Conservation (phyloP, 306 rosid genomes). For the Sesbania bispinosa region DNA sequence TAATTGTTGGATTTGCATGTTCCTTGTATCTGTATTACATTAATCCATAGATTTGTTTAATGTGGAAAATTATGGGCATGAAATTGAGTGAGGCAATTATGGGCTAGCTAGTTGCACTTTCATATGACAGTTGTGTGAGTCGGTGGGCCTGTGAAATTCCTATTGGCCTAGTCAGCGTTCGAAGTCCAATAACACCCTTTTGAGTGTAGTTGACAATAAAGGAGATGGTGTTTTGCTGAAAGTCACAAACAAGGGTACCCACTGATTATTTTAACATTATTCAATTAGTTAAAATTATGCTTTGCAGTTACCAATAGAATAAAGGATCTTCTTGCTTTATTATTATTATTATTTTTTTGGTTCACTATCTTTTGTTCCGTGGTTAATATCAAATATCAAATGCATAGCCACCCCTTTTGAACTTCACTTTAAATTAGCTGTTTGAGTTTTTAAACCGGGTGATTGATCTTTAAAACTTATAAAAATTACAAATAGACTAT, state of each 20-base stretch:
- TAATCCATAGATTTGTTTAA: not conserved
- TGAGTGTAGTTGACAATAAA: not conserved
- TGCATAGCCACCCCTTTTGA: too few species aligned
- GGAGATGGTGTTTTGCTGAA: not conserved
- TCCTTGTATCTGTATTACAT: not conserved
- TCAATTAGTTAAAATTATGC: not conserved
- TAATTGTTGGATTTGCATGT: not conserved
- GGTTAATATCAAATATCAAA: not conserved
- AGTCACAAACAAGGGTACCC: slow-evolving; percentile 9
- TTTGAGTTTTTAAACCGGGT: too few species aligned
- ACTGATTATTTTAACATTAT: not conserved
- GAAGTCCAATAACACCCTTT: not conserved
- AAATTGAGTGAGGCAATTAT: too few species aligned
- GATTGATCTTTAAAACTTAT: too few species aligned
- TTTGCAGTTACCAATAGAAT: too few species aligned
- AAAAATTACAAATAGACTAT: too few species aligned
- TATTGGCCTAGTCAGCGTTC: not conserved
- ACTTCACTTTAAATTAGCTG: too few species aligned
- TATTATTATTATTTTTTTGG: not conserved
- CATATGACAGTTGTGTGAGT: too few species aligned
- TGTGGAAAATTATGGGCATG: not conserved
- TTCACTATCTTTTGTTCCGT: not conserved
- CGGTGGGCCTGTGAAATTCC: not conserved
- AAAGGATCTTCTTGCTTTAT: slow-evolving; percentile 12
- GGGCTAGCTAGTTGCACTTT: too few species aligned